These are phyloP conservation scores for Basidiobolus meristosporus DNA, from an alignment of 371 early-diverging fungal genomes.

Conservation along the genomic window DNA sequence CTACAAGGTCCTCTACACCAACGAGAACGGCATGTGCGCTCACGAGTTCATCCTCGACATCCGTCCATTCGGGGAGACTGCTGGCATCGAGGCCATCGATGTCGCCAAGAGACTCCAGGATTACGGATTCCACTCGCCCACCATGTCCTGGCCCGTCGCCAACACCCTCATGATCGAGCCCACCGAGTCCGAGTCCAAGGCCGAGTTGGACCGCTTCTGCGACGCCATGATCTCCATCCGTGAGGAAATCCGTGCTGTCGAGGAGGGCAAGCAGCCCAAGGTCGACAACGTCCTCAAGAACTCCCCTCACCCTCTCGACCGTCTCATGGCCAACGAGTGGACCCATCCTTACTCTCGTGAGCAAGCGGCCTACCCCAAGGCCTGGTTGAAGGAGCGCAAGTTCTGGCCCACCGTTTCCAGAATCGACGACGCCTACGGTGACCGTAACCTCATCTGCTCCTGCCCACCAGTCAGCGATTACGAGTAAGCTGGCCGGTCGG, in stretches of 20 bases:
- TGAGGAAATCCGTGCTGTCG: conserved; percentile 70
- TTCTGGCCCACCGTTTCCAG: conserved; percentile 88
- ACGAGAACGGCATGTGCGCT: conserved; percentile 84
- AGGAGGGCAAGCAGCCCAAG: conserved; percentile 60
- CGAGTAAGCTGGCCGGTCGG: too few relatives aligned
- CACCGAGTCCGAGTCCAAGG: conserved; percentile 87
- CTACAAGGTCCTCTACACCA: conserved; percentile 80
- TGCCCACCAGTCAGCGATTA: conserved; percentile 44
- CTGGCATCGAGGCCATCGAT: conserved; percentile 82
- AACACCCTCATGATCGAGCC: conserved; percentile 97
- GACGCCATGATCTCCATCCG: conserved; percentile 93
- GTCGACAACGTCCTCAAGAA: conserved; percentile 71
- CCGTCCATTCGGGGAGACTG: conserved; percentile 52
- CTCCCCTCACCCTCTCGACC: conserved; percentile 74
- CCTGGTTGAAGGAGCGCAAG: conserved; percentile 61
- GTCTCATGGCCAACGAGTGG: conserved; percentile 61
- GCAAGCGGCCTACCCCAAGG: conserved; percentile 81
- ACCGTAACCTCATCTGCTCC: conserved; percentile 82
- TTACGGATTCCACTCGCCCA: conserved; percentile 94
- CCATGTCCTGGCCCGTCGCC: conserved; percentile 96
- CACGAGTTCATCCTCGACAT: conserved; percentile 96
- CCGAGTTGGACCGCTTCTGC: conserved; percentile 88
- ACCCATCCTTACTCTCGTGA: conserved; percentile 58
- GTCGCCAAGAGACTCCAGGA: conserved; percentile 95
- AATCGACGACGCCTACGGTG: conserved; percentile 90